Conservation (phyloP, 2,329 filamentous ascomycete species). For the Pseudogymnoascus sp. region DNA sequence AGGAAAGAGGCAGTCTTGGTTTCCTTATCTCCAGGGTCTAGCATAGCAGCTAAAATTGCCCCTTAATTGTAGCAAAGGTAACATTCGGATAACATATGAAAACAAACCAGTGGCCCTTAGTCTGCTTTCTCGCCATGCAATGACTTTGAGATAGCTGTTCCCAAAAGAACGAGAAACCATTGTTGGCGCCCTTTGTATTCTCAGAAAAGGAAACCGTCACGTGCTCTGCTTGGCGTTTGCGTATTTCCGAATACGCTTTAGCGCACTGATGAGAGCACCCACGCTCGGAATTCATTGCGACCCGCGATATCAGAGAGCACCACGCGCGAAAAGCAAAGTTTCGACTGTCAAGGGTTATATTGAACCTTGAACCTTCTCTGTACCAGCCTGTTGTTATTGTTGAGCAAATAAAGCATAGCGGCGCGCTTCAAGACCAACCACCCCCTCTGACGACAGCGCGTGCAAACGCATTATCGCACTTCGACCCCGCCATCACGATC, state of each 20-base stretch:
- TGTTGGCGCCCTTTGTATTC: neutral
- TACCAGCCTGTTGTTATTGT: neutral
- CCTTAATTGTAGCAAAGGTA: neutral
- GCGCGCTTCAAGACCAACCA: neutral
- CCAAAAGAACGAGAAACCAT: neutral
- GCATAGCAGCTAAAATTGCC: neutral
- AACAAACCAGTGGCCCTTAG: neutral
- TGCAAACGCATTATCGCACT: neutral
- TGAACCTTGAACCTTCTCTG: slow-evolving; percentile 2
- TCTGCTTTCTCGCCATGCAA: neutral
- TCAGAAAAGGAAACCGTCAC: neutral
- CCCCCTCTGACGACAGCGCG: neutral
- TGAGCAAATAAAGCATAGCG: neutral
- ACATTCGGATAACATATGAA: neutral
- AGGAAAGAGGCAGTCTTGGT: neutral
- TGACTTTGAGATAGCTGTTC: neutral
- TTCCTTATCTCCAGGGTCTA: neutral
- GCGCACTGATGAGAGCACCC: slow-evolving; percentile 1
- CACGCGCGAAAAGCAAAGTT: neutral
- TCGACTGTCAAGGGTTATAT: slow-evolving; percentile 2
- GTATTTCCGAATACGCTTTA: neutral
- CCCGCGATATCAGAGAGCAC: slow-evolving; percentile 2
- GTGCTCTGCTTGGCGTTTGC: slow-evolving; percentile 1
- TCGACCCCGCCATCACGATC: slow-evolving; percentile 2
- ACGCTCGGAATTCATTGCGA: slow-evolving; percentile 6